A percentile compares a stretch with the other conserved stretches of the same genome.
phyloP scores from a whole-genome alignment of 371 early-diverging fungal genomes.

The Mortierella sp. region DNA sequence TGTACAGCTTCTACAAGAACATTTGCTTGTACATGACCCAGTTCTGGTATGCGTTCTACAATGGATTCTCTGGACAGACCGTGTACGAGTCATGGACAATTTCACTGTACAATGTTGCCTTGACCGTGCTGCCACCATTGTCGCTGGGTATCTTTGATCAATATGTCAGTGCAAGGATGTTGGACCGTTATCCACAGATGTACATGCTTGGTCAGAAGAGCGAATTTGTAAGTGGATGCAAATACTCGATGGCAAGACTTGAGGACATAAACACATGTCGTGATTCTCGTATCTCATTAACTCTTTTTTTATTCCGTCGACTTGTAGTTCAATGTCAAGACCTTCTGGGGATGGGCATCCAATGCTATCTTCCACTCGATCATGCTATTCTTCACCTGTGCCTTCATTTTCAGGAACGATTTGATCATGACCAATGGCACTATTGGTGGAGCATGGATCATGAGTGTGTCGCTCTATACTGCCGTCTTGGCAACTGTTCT shows the following conservation, averaged over 20 bases:
- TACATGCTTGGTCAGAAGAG: slow-evolving; percentile 92
- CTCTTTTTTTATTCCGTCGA: neutral
- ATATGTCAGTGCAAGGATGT: slow-evolving; percentile 89
- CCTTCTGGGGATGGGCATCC: slow-evolving; percentile 94
- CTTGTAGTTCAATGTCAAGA: slow-evolving; percentile 81
- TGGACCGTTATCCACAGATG: slow-evolving; percentile 96
- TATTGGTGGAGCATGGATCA: slow-evolving; percentile 81
- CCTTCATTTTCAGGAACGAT: slow-evolving; percentile 67
- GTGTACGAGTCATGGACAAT: slow-evolving; percentile 96
- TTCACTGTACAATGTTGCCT: slow-evolving; percentile 89
- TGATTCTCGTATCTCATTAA: too few relatives aligned
- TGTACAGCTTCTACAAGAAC: slow-evolving; percentile 96
- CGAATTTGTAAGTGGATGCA: slow-evolving; percentile 72
- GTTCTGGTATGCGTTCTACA: slow-evolving; percentile 95
- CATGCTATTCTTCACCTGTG: slow-evolving; percentile 36
- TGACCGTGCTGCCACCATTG: slow-evolving; percentile 90
- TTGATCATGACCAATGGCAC: slow-evolving; percentile 71
- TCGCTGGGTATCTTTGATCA: slow-evolving; percentile 95
- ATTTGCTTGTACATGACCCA: slow-evolving; percentile 97
- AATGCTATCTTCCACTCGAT: slow-evolving; percentile 95
- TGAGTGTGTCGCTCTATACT: slow-evolving; percentile 82
- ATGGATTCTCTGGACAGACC: slow-evolving; percentile 92
- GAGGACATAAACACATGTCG: too few relatives aligned
- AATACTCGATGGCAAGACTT: too few relatives aligned
- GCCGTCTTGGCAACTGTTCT: slow-evolving; percentile 83